Percentiles rank a stretch among this genome's conserved stretches.
Conservation (phyloP, 352 stramenopile species). For the Globisporangium apiculatum region DNA sequence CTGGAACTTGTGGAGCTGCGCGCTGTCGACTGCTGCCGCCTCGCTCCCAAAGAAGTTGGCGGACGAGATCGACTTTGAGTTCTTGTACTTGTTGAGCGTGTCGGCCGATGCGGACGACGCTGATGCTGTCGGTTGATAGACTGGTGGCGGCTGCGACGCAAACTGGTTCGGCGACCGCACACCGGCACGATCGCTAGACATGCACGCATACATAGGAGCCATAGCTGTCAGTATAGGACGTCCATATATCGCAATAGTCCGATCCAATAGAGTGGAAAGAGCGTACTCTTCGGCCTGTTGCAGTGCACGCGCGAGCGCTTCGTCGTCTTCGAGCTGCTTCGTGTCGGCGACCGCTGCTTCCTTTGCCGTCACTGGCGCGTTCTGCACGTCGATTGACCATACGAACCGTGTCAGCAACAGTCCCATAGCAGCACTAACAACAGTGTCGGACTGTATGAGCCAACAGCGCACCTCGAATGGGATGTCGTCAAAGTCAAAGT, state of each 20-base stretch:
- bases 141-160: constrained; percentile 5
- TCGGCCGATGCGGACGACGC: constrained; percentile 17
- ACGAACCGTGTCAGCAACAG: not conserved
- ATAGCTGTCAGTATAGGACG: not conserved
- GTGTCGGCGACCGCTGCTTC: constrained; percentile 21
- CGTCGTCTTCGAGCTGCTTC: constrained; percentile 86
- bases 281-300: constrained; percentile 77
- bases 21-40: constrained; percentile 38
- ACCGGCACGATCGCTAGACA: constrained; percentile 19
- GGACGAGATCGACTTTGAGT: constrained; percentile 88
- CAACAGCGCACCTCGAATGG: constrained; percentile 56
- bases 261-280: not conserved
- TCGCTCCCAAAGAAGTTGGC: constrained; percentile 87
- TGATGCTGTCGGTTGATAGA: not conserved
- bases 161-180: constrained; percentile 8
- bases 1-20: constrained; percentile 69
- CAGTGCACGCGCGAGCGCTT: constrained; percentile 72
- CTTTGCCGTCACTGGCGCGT: constrained; percentile 39
- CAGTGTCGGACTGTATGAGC: not conserved
- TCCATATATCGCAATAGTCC: too few species aligned
- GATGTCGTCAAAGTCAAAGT: constrained; percentile 89
- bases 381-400: constrained; percentile 23
- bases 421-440: not conserved
- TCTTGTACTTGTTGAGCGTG: constrained; percentile 91
- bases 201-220: not conserved